Conservation (phyloP, 1,139 yeast genomes). For the Spencermartinsiella ligniputridi region DNA sequence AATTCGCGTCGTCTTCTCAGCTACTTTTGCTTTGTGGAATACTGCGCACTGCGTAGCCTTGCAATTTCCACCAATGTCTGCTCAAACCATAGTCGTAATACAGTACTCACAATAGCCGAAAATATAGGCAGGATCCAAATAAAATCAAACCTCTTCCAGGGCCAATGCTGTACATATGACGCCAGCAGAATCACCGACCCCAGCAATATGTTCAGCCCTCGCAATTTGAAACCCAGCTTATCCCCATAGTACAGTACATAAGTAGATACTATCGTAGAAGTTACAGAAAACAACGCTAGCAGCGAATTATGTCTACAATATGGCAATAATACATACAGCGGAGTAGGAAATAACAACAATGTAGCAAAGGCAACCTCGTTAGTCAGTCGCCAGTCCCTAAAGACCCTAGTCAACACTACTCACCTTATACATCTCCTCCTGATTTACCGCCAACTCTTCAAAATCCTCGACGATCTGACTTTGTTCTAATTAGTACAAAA, state of each 20-base stretch:
- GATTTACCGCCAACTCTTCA: constrained; percentile 20
- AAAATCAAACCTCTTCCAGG: constrained; percentile 26
- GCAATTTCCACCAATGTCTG: not conserved
- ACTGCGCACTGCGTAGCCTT: not conserved
- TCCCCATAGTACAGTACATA: constrained; percentile 14
- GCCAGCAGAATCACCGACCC: constrained; percentile 20
- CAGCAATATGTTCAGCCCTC: constrained; percentile 13
- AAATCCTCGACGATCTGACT: constrained; percentile 25
- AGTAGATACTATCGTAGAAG: constrained; percentile 23
- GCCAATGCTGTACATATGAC: constrained; percentile 22
- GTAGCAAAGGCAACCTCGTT: constrained; percentile 17
- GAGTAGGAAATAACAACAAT: constrained; percentile 29
- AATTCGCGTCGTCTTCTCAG: too few species aligned
- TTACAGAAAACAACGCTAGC: constrained; percentile 27
- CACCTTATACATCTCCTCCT: constrained; percentile 19
- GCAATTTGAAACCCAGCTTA: constrained; percentile 6
- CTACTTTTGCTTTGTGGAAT: not conserved
- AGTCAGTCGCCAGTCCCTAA: not conserved
- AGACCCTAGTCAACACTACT: not conserved
- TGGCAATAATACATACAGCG: constrained; percentile 26
- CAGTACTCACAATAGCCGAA: constrained; percentile 21
- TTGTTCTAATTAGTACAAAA: constrained; percentile 19
- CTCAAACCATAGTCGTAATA: constrained; percentile 25
- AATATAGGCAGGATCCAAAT: constrained; percentile 30
- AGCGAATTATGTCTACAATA: constrained; percentile 28